phyloP scores from a whole-genome alignment of 139 green algal genomes.

The Volvox africanus region DNA sequence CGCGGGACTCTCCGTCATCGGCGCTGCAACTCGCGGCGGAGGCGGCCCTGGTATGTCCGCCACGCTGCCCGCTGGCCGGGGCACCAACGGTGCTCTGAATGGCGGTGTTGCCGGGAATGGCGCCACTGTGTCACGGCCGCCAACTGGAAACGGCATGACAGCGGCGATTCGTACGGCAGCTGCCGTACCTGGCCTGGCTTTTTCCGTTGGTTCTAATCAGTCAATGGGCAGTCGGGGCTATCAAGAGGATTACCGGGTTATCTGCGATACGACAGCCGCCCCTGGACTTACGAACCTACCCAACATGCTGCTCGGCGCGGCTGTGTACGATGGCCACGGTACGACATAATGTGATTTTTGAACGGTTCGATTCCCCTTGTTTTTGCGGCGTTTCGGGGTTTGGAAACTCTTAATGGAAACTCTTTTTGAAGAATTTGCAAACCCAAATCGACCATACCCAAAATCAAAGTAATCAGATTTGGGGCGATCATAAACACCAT shows the following conservation, averaged over 20 bases:
- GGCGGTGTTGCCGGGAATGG: neutral
- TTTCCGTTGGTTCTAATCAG: slow-evolving; percentile 22
- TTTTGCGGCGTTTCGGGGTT: too few species aligned
- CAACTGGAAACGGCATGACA: neutral
- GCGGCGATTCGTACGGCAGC: neutral
- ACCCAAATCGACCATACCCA: too few species aligned
- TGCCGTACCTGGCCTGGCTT: slow-evolving; percentile 10
- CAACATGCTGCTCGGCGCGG: slow-evolving; percentile 40
- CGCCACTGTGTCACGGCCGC: neutral
- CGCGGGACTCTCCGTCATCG: neutral
- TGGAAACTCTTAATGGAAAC: too few species aligned
- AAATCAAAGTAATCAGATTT: too few species aligned
- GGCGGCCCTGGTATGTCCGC: neutral
- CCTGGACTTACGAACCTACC: neutral
- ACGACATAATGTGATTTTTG: neutral
- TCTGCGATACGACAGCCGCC: slow-evolving; percentile 16
- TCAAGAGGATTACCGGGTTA: slow-evolving; percentile 42
- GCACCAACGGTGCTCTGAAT: neutral
- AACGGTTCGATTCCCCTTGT: too few species aligned
- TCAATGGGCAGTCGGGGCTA: slow-evolving; percentile 16
- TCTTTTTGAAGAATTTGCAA: too few species aligned
- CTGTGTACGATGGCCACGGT: slow-evolving; percentile 50
- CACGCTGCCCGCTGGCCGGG: neutral
- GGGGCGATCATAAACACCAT: too few species aligned
- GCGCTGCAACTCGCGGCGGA: neutral